Percentiles rank a stretch among this genome's conserved stretches.
phyloP scores from a whole-genome alignment of 371 early-diverging fungal genomes.

The Chytridiales sp. region DNA sequence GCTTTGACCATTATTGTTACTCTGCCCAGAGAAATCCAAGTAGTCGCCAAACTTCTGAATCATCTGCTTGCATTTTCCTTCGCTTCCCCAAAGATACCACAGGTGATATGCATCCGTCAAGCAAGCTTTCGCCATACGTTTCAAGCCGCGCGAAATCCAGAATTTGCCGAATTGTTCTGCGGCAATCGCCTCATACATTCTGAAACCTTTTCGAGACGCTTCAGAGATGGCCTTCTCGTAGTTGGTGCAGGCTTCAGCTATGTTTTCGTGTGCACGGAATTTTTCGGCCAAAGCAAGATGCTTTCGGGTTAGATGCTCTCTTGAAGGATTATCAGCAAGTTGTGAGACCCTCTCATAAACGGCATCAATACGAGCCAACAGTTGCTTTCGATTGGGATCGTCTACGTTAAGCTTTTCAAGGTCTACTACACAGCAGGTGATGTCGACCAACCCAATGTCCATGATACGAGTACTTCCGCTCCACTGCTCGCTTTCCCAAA shows the following conservation, averaged over 20 bases:
- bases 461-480: no score
- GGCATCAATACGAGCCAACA: no score
- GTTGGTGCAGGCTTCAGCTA: slow-evolving; percentile 16
- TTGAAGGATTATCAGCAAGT: no score
- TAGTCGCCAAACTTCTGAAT: slow-evolving; percentile 17
- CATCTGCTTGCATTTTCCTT: slow-evolving; percentile 36
- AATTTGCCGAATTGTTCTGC: slow-evolving; percentile 33
- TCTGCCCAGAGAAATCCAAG: no score
- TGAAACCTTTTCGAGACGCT: slow-evolving; percentile 27
- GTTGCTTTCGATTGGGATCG: no score
- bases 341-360: no score
- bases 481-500: no score
- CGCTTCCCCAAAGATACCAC: slow-evolving; percentile 43
- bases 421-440: no score
- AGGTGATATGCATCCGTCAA: slow-evolving; percentile 30
- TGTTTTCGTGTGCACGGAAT: slow-evolving; percentile 12
- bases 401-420: no score
- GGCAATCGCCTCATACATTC: slow-evolving; percentile 37
- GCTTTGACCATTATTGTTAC: no score
- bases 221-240: slow-evolving; percentile 42
- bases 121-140: slow-evolving; percentile 31
- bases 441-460: no score
- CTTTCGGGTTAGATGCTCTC: background rate
- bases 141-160: slow-evolving; percentile 32
- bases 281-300: slow-evolving; percentile 19